Conservation (phyloP, 257 asterid genomes). For the Voacanga thouarsii region DNA sequence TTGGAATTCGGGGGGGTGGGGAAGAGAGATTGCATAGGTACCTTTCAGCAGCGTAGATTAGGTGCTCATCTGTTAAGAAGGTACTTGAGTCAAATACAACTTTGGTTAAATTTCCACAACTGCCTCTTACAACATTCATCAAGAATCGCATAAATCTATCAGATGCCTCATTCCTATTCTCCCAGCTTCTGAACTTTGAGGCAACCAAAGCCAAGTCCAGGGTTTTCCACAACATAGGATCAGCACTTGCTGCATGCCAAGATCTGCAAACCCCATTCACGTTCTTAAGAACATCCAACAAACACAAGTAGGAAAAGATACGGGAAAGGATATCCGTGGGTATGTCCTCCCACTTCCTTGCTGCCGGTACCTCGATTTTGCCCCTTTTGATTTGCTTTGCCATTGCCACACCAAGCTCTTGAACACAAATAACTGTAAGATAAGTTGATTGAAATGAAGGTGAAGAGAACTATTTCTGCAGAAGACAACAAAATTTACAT, state of each 20-base stretch:
- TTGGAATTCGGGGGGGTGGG: no score
- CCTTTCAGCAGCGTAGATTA: neutral
- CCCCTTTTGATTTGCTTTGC: neutral
- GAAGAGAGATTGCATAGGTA: neutral
- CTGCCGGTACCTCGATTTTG: neutral
- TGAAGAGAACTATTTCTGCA: no score
- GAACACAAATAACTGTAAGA: no score
- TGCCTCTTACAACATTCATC: neutral
- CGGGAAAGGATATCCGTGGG: neutral
- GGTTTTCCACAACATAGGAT: neutral
- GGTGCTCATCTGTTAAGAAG: neutral
- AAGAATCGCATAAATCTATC: neutral
- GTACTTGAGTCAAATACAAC: neutral
- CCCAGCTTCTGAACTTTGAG: neutral
- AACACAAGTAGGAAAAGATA: neutral
- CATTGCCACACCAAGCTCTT: neutral
- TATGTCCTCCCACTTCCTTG: neutral
- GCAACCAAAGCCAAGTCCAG: neutral
- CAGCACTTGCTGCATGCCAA: neutral
- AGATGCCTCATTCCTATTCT: neutral
- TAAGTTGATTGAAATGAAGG: no score
- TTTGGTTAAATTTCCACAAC: neutral
- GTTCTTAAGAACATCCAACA: neutral
- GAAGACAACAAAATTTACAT: no score
- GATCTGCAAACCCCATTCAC: neutral